These are phyloP conservation scores for Dryas octopetala DNA, from an alignment of 306 rosid species.

Conservation along the genomic window DNA sequence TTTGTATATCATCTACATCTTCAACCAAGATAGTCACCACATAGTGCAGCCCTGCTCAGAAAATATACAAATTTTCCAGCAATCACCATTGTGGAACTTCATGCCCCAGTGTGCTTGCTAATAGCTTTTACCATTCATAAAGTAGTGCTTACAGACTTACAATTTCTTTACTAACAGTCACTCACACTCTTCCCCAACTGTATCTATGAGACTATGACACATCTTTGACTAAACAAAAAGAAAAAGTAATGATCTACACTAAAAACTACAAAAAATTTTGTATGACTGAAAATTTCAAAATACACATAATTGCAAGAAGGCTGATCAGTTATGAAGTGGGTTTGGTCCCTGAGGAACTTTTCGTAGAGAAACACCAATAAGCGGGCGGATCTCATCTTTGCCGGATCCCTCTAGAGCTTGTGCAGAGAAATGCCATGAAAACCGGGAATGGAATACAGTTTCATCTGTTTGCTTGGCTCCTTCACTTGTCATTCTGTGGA, in stretches of 20 bases:
- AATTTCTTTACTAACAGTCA: conserved; percentile 8
- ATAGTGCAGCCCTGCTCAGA: conserved; percentile 8
- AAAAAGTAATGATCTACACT: conserved; percentile 20
- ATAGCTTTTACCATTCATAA: conserved; percentile 23
- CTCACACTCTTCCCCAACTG: conserved; percentile 20
- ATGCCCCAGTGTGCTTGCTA: conserved; percentile 4
- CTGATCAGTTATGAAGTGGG: conserved; percentile 81
- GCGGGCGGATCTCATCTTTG: conserved; percentile 30
- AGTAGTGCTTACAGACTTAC: conserved; percentile 10
- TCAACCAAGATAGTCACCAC: conserved; percentile 11
- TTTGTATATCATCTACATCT: conserved; percentile 11
- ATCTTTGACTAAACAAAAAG: conserved; percentile 15
- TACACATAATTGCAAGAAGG: conserved; percentile 24
- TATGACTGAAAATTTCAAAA: conserved; percentile 25
- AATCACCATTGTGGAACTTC: conserved; percentile 1
- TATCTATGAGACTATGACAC: conserved; percentile 24
- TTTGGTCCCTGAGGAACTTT: conserved; percentile 80
- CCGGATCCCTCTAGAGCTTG: conserved; percentile 36
- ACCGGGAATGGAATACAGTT: conserved; percentile 25
- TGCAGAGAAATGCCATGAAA: conserved; percentile 47
- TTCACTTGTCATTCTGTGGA: conserved; percentile 36
- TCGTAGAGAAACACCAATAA: conserved; percentile 55
- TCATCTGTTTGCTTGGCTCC: conserved; percentile 39
- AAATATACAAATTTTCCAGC: conserved; percentile 8
- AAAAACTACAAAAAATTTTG: conserved; percentile 43